A percentile compares a stretch with the other conserved stretches of the same genome.
Conservation (phyloP, 2,329 filamentous ascomycete genomes). For the Apiospora marii region DNA sequence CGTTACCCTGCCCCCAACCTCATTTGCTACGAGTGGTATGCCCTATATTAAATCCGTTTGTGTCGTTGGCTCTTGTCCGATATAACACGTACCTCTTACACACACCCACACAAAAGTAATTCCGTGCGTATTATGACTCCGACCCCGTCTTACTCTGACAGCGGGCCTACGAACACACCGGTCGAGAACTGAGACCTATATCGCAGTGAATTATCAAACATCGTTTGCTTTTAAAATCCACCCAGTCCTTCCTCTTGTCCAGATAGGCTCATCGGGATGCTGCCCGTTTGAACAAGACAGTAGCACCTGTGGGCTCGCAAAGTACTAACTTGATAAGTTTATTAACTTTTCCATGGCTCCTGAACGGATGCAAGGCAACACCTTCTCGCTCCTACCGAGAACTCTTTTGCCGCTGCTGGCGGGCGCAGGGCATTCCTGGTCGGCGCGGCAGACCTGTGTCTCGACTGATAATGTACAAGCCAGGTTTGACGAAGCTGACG, state of each 20-base stretch:
- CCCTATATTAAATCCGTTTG: not conserved
- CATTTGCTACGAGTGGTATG: not conserved
- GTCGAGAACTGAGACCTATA: not conserved
- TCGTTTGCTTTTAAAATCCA: not conserved
- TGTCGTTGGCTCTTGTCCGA: slow-evolving; percentile 1
- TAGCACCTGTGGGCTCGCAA: slow-evolving; percentile 11
- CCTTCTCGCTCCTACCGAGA: not conserved
- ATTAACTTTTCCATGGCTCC: not conserved
- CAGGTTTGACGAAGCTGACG: slow-evolving; percentile 12
- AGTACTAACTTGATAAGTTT: not conserved
- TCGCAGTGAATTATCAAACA: not conserved
- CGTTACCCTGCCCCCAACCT: not conserved
- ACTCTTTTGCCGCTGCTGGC: not conserved
- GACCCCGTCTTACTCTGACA: slow-evolving; percentile 10
- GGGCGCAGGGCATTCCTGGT: not conserved
- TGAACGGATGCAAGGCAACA: slow-evolving; percentile 2
- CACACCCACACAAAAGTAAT: not conserved
- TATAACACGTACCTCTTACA: not conserved
- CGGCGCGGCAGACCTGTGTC: not conserved
- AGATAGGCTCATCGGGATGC: not conserved
- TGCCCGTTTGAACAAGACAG: not conserved
- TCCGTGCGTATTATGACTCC: slow-evolving; percentile 1
- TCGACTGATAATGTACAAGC: slow-evolving; percentile 5
- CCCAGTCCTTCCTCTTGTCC: not conserved
- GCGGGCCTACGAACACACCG: not conserved